These are phyloP conservation scores for Neoboletus magnificus DNA, from an alignment of 768 basidiomycete genomes.

Conservation along the genomic window DNA sequence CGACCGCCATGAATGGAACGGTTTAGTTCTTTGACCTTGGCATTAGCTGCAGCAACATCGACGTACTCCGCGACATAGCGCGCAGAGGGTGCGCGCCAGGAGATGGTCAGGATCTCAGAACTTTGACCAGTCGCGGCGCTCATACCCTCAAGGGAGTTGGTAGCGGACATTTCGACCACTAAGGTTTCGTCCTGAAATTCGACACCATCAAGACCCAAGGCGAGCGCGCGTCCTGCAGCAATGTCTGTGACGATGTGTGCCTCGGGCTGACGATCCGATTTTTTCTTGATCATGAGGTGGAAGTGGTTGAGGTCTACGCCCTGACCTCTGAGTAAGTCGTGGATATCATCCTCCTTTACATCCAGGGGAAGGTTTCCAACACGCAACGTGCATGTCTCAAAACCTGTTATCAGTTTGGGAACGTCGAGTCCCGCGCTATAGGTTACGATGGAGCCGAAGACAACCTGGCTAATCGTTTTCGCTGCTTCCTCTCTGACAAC, in stretches of 20 bases:
- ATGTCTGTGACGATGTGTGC: constrained; percentile 43
- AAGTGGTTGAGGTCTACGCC: constrained; percentile 37
- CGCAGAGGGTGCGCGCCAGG: constrained; percentile 49
- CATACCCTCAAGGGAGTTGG: constrained; percentile 42
- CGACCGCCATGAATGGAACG: constrained; percentile 37
- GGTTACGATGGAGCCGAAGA: constrained; percentile 47
- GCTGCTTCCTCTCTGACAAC: constrained; percentile 38
- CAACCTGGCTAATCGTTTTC: constrained; percentile 40
- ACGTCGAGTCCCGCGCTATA: constrained; percentile 50
- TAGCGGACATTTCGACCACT: constrained; percentile 41
- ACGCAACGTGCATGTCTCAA: constrained; percentile 48
- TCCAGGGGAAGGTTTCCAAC: constrained; percentile 45
- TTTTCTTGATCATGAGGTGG: constrained; percentile 32
- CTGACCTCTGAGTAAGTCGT: constrained; percentile 41
- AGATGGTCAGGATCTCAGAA: constrained; percentile 43
- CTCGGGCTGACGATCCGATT: constrained; percentile 31
- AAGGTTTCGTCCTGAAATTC: constrained; percentile 45
- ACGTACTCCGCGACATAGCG: constrained; percentile 45
- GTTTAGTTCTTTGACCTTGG: constrained; percentile 38
- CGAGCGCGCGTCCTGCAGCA: constrained; percentile 40
- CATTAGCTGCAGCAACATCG: constrained; percentile 16
- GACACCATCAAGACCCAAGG: constrained; percentile 44
- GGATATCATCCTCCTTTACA: constrained; percentile 39
- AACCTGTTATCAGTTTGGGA: constrained; percentile 43
- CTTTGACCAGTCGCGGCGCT: constrained; percentile 31